A percentile compares a stretch with the other conserved stretches of the same genome.
Conservation (phyloP, 495 filamentous ascomycete species). For the Lophiotrema nucula region DNA sequence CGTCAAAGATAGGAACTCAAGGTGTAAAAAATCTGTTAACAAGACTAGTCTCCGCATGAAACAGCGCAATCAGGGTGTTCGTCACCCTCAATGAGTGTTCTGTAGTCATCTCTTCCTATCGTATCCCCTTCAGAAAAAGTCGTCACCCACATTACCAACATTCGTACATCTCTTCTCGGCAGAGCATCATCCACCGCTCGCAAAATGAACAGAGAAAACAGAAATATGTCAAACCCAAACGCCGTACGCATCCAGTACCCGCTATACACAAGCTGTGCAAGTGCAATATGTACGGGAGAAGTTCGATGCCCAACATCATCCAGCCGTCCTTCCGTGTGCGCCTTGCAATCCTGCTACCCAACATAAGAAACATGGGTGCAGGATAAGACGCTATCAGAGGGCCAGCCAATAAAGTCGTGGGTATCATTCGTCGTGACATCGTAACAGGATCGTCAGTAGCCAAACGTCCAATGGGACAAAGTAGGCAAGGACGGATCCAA, state of each 20-base stretch:
- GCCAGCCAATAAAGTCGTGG: slow-evolving; percentile 9
- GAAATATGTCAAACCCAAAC: too few species aligned
- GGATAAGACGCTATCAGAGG: background rate
- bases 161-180: too few species aligned
- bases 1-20: too few species aligned
- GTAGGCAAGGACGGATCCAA: background rate
- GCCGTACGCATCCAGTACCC: background rate
- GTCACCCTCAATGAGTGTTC: too few species aligned
- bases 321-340: background rate
- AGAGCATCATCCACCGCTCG: too few species aligned
- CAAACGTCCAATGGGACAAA: background rate
- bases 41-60: too few species aligned
- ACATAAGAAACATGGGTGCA: background rate
- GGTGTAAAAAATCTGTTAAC: too few species aligned
- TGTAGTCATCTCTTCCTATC: too few species aligned
- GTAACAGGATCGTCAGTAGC: background rate
- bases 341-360: background rate
- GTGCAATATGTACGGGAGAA: background rate
- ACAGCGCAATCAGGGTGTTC: too few species aligned
- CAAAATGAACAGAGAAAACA: too few species aligned
- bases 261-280: background rate
- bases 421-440: slow-evolving; percentile 12
- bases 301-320: background rate
- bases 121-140: too few species aligned
- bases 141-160: too few species aligned